Conservation (phyloP, 2,329 filamentous ascomycete species). For the Tolypocladium nubicola region DNA sequence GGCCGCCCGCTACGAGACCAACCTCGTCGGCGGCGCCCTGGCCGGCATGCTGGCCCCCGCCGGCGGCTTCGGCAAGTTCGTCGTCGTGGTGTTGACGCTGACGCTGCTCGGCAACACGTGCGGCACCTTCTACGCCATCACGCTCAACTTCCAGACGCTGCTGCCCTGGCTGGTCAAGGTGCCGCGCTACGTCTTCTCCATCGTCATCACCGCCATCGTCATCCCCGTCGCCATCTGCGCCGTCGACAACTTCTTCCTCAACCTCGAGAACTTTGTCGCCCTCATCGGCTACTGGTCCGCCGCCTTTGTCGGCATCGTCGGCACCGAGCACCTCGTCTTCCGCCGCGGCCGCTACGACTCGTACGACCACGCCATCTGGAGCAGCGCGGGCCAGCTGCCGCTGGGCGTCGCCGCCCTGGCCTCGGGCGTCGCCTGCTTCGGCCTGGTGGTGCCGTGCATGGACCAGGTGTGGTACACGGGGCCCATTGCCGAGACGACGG, state of each 20-base stretch:
- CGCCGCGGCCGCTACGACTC: conserved; percentile 30
- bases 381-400: conserved; percentile 32
- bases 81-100: conserved; percentile 47
- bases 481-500: conserved; percentile 47
- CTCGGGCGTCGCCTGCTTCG: conserved; percentile 34
- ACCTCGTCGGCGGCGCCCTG: conserved; percentile 47
- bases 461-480: conserved; percentile 51
- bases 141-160: conserved; percentile 54
- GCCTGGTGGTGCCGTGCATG: conserved; percentile 48
- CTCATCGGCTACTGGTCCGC: conserved; percentile 50
- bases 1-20: conserved; percentile 40
- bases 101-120: conserved; percentile 49
- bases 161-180: conserved; percentile 43
- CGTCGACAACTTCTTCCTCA: conserved; percentile 44
- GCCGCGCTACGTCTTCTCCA: conserved; percentile 45
- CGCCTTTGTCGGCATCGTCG: conserved; percentile 39
- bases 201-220: conserved; percentile 47
- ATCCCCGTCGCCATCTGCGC: conserved; percentile 48
- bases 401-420: conserved; percentile 35
- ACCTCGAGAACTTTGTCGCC: conserved; percentile 45
- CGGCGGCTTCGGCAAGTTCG: conserved; percentile 51
- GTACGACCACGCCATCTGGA: conserved; percentile 38
- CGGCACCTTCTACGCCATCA: conserved; percentile 50
- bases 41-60: conserved; percentile 47
- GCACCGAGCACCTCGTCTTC: conserved; percentile 37